Conservation (phyloP, 2,329 filamentous ascomycete species). For the Fusarium sp. region DNA sequence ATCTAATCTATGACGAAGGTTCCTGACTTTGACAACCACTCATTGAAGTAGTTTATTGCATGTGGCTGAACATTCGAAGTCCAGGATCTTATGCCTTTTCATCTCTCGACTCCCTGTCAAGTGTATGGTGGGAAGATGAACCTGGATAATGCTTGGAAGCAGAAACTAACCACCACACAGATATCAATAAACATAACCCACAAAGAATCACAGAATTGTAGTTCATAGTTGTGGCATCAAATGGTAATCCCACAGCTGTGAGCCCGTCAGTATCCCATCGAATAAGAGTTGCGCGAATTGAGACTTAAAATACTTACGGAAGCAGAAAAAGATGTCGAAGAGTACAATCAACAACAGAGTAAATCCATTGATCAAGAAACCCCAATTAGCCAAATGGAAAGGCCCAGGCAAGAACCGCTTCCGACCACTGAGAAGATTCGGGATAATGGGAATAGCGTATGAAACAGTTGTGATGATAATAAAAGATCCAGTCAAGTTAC, state of each 20-base stretch:
- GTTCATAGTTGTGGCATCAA: slow-evolving; percentile 44
- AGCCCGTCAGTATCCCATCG: neutral
- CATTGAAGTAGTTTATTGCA: too few relatives aligned
- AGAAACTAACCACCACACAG: slow-evolving; percentile 39
- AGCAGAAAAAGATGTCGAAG: slow-evolving; percentile 47
- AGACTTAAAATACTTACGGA: slow-evolving; percentile 35
- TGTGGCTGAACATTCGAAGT: too few relatives aligned
- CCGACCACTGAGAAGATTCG: slow-evolving; percentile 37
- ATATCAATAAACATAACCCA: slow-evolving; percentile 35
- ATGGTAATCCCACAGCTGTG: slow-evolving; percentile 39
- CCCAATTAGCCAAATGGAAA: slow-evolving; percentile 30
- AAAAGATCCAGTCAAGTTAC: slow-evolving; percentile 45
- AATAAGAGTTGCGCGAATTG: too few relatives aligned
- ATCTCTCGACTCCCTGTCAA: neutral
- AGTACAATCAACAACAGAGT: slow-evolving; percentile 35
- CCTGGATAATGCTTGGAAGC: slow-evolving; percentile 41
- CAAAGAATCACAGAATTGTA: slow-evolving; percentile 44
- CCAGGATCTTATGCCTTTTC: neutral
- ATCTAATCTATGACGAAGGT: too few relatives aligned
- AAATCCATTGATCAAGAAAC: slow-evolving; percentile 32
- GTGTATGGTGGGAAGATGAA: slow-evolving; percentile 26
- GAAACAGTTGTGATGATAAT: slow-evolving; percentile 48
- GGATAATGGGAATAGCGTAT: slow-evolving; percentile 41
- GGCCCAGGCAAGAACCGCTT: slow-evolving; percentile 32
- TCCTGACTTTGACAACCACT: too few relatives aligned